phyloP scores from a whole-genome alignment of 352 stramenopile species.

The Phytophthora pluvialis region DNA sequence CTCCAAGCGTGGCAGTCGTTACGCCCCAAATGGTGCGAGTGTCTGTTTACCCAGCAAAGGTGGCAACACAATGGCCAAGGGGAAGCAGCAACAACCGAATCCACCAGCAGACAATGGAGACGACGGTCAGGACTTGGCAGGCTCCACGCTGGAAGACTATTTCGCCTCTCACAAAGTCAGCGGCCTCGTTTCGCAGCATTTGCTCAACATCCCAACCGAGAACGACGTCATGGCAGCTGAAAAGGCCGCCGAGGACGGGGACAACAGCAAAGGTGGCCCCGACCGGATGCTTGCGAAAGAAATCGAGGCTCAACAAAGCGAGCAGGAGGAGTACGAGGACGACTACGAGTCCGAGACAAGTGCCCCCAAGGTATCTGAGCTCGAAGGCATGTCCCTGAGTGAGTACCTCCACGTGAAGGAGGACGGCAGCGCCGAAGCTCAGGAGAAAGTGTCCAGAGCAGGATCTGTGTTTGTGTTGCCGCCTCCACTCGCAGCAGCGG shows the following conservation, averaged over 20 bases:
- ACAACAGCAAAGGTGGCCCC: background rate
- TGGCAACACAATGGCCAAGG: constrained; percentile 28
- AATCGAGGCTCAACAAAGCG: background rate
- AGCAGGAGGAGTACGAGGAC: constrained; percentile 41
- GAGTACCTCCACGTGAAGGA: constrained; percentile 67
- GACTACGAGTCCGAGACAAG: constrained; percentile 51
- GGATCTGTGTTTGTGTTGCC: constrained; percentile 16
- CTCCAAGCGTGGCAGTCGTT: constrained; percentile 14
- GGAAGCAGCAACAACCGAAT: constrained; percentile 30
- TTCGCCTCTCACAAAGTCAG: constrained; percentile 39
- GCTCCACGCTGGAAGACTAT: constrained; percentile 44
- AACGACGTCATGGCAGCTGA: constrained; percentile 67
- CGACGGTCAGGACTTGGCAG: constrained; percentile 21
- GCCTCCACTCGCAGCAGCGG: constrained; percentile 19
- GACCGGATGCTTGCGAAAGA: constrained; percentile 6
- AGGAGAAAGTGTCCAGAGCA: constrained; percentile 26
- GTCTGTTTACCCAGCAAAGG: constrained; percentile 5
- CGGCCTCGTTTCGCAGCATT: constrained; percentile 56
- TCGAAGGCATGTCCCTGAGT: constrained; percentile 59
- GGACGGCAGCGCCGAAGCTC: constrained; percentile 14
- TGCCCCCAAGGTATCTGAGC: constrained; percentile 25
- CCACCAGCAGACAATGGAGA: constrained; percentile 5
- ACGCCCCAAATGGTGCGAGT: constrained; percentile 4
- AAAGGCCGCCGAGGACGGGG: constrained; percentile 18
- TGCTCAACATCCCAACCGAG: constrained; percentile 53